Percentiles rank a stretch among this genome's conserved stretches.
phyloP scores from a whole-genome alignment of 345 rosid species.

The Raphanus sativus region DNA sequence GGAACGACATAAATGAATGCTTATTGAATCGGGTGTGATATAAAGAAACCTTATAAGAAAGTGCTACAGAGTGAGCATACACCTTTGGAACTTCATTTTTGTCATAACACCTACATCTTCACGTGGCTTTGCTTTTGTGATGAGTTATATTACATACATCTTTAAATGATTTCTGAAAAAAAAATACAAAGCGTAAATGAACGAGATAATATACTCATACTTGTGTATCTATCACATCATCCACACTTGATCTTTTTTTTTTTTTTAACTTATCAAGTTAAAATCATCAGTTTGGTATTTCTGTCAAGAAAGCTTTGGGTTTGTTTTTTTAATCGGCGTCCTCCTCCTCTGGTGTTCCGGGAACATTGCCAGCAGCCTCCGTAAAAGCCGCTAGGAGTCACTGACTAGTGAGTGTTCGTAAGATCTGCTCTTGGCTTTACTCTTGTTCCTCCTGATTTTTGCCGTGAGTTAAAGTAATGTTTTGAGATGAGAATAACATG shows the following conservation, averaged over 20 bases:
- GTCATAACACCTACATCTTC: slow-evolving; percentile 25
- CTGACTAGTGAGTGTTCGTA: no score
- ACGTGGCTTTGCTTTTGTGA: slow-evolving; percentile 38
- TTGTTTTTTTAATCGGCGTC: no score
- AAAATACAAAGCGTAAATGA: background rate
- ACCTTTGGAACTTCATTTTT: background rate
- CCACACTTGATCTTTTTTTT: background rate
- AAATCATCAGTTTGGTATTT: no score
- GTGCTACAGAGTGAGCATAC: background rate
- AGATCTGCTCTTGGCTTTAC: no score
- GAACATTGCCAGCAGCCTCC: no score
- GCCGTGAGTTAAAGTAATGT: no score
- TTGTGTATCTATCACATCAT: slow-evolving; percentile 1
- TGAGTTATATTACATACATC: slow-evolving; percentile 42
- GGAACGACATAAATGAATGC: background rate
- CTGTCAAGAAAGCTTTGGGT: no score
- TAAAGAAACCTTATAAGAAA: background rate
- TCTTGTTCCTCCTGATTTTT: no score
- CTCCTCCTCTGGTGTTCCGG: no score
- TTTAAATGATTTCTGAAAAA: slow-evolving; percentile 56
- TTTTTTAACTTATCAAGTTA: background rate
- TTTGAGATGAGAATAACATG: no score
- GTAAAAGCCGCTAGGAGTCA: no score
- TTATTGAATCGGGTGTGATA: background rate
- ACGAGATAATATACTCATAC: background rate